Evolutionary conservation across 352 stramenopile genomes (phyloP).

Genomic region (Pythium aristosporum): DNA sequence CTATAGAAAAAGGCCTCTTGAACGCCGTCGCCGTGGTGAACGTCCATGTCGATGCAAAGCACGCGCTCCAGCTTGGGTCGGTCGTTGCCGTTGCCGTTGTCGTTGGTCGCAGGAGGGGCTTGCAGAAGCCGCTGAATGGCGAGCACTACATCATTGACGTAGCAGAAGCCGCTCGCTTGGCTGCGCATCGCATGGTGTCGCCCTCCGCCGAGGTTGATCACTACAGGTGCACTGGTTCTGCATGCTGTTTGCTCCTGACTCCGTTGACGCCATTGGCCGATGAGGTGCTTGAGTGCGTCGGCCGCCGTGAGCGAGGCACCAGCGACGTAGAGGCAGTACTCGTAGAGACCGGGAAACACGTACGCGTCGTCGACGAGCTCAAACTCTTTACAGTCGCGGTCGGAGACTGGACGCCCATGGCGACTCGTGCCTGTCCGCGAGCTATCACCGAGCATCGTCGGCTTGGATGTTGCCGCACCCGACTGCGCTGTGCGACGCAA

Average conservation of each 20-base stretch:
- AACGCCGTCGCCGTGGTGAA: conserved; percentile 61
- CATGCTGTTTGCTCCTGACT: neutral
- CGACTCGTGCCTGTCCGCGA: neutral
- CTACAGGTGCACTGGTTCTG: conserved; percentile 21
- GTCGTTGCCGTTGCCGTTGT: neutral
- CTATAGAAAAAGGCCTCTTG: conserved; percentile 63
- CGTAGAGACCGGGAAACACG: conserved; percentile 47
- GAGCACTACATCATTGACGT: conserved; percentile 73
- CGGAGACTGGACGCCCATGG: conserved; percentile 6
- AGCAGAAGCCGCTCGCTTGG: conserved; percentile 70
- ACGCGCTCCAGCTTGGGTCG: conserved; percentile 26
- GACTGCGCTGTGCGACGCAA: conserved; percentile 17
- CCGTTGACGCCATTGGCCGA: conserved; percentile 12
- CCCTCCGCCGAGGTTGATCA: conserved; percentile 58
- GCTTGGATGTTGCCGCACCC: neutral
- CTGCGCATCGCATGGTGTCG: conserved; percentile 58
- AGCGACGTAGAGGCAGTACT: conserved; percentile 58
- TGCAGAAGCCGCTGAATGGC: conserved; percentile 34
- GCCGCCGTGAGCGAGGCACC: conserved; percentile 61
- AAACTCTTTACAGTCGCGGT: conserved; percentile 29
- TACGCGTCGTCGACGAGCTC: conserved; percentile 70
- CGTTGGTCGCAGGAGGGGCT: neutral
- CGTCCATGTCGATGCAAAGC: conserved; percentile 57
- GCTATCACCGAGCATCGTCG: neutral
- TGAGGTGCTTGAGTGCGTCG: conserved; percentile 43